phyloP scores from a whole-genome alignment of 2,329 filamentous ascomycete species.

The Plenodomus lindquistii region DNA sequence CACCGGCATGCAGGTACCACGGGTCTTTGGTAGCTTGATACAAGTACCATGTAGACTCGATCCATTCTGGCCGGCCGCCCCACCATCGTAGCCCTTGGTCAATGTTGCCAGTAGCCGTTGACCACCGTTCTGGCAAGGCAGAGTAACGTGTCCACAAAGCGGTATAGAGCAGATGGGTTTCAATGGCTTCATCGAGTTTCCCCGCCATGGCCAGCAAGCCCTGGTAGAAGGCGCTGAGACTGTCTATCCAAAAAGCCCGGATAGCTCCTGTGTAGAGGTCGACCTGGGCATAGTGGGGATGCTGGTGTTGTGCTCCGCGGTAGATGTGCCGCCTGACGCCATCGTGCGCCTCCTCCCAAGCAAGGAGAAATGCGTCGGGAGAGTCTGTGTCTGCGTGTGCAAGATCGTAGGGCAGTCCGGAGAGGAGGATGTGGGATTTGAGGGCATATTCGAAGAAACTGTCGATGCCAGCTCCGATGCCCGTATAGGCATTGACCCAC shows the following conservation, averaged over 20 bases:
- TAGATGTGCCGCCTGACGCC: conserved; percentile 93
- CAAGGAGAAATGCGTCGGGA: conserved; percentile 75
- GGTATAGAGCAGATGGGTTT: conserved; percentile 86
- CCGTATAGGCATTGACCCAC: conserved; percentile 88
- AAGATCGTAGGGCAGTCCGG: conserved; percentile 60
- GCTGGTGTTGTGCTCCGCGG: conserved; percentile 71
- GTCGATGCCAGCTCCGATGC: conserved; percentile 94
- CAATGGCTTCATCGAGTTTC: conserved; percentile 86
- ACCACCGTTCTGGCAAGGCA: conserved; percentile 94
- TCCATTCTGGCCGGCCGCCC: conserved; percentile 93
- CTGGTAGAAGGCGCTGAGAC: conserved; percentile 91
- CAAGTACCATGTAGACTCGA: conserved; percentile 96
- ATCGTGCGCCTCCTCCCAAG: conserved; percentile 83
- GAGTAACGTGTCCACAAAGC: conserved; percentile 94
- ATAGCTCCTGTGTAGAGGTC: conserved; percentile 87
- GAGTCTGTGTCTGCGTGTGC: conserved; percentile 64
- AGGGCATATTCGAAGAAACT: conserved; percentile 99
- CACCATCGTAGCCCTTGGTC: conserved; percentile 92
- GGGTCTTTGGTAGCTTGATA: conserved; percentile 91
- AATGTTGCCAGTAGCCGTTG: conserved; percentile 77
- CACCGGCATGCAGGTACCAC: conserved; percentile 94
- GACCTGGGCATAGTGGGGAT: conserved; percentile 91
- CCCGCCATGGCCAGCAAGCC: conserved; percentile 84
- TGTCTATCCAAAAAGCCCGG: conserved; percentile 93
- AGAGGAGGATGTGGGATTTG: conserved; percentile 89